phyloP scores from a whole-genome alignment of 345 rosid species.

The Hirschfeldia incana region DNA sequence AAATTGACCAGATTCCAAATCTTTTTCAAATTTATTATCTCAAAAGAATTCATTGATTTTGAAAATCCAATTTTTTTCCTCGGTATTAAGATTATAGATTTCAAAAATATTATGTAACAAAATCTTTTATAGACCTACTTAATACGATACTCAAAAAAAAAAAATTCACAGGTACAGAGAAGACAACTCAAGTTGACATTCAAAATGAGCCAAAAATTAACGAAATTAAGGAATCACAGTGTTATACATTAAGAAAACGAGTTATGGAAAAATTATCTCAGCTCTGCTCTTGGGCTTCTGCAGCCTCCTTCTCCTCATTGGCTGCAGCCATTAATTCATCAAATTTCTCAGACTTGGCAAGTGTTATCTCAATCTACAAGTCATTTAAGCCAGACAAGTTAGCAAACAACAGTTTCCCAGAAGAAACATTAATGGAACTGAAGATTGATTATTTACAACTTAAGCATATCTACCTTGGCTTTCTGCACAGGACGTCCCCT shows the following conservation, averaged over 20 bases:
- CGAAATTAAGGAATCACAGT: conserved; percentile 18
- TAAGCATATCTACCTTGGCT: conserved; percentile 57
- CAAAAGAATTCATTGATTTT: neutral
- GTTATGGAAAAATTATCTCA: conserved; percentile 14
- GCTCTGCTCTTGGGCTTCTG: conserved; percentile 53
- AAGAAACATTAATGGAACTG: neutral
- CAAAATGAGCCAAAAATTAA: conserved; percentile 23
- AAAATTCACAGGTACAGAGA: conserved; percentile 16
- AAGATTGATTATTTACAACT: neutral
- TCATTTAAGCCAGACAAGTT: neutral
- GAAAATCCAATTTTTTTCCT: no score
- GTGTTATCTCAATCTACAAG: conserved; percentile 73
- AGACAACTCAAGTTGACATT: conserved; percentile 8
- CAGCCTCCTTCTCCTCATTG: conserved; percentile 61
- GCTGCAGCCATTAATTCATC: conserved; percentile 88
- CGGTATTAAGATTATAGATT: no score
- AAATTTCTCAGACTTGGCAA: conserved; percentile 77
- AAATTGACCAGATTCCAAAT: neutral
- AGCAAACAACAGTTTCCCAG: neutral
- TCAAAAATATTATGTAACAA: neutral
- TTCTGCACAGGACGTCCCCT: conserved; percentile 83
- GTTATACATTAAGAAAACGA: conserved; percentile 18
- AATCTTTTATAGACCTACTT: neutral
- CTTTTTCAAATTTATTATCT: neutral
- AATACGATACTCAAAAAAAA: neutral